phyloP scores from a whole-genome alignment of 192 early-diverging fungal genomes.

The Coemansia sp. region DNA sequence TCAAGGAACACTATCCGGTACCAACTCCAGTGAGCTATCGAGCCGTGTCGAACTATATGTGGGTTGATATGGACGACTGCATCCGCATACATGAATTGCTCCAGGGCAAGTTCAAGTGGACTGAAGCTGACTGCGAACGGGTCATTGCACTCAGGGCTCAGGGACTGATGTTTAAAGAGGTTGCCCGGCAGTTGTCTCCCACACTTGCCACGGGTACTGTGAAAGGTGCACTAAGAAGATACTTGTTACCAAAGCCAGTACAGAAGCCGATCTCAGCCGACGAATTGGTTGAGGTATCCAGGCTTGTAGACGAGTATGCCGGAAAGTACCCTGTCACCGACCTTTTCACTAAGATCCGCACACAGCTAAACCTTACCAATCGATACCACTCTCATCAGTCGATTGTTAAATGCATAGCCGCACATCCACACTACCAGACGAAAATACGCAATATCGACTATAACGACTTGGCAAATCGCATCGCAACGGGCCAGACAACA shows the following conservation, averaged over 20 bases:
- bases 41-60: conserved; percentile 28
- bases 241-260: not conserved
- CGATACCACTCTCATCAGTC: not conserved
- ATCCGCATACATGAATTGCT: conserved; percentile 5
- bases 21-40: conserved; percentile 8
- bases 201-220: not conserved
- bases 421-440: not conserved
- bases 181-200: conserved; percentile 13
- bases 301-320: not conserved
- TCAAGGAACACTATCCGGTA: conserved; percentile 8
- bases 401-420: not conserved
- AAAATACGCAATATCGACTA: not conserved
- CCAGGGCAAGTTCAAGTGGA: conserved; percentile 14
- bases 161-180: conserved; percentile 5
- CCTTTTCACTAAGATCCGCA: not conserved
- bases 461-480: not conserved
- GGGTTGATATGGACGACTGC: conserved; percentile 18
- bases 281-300: not conserved
- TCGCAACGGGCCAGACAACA: not conserved
- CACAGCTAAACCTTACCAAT: not conserved
- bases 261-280: not conserved
- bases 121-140: not conserved
- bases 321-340: not conserved
- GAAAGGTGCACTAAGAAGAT: not conserved
- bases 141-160: not conserved